Evolutionary conservation across 352 stramenopile species (phyloP).

Genomic region (Thraustochytrium striatum): DNA sequence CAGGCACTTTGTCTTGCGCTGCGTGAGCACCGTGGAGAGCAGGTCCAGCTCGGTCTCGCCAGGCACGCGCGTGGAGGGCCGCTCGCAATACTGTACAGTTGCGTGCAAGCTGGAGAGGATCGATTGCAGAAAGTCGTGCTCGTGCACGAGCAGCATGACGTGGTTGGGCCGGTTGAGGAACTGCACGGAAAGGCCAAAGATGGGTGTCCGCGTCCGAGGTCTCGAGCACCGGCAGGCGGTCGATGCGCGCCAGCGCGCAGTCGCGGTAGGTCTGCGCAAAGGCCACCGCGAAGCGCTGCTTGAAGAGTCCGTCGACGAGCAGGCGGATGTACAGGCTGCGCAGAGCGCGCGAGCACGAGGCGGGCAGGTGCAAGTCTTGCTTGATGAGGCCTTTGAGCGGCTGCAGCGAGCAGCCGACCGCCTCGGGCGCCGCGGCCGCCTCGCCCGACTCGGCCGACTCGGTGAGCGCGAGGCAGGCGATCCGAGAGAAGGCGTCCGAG

Average conservation of each 20-base stretch:
- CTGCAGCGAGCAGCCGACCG: conserved; percentile 11
- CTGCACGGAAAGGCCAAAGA: conserved; percentile 87
- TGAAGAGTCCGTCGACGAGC: conserved; percentile 92
- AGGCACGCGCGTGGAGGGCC: not conserved
- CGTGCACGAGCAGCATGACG: conserved; percentile 34
- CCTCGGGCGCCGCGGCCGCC: not conserved
- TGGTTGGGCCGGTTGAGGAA: conserved; percentile 93
- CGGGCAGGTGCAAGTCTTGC: conserved; percentile 72
- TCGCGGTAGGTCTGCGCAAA: conserved; percentile 88
- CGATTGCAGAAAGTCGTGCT: conserved; percentile 39
- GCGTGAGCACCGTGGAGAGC: conserved; percentile 76
- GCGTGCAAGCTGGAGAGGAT: conserved; percentile 24
- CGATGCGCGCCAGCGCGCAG: conserved; percentile 66
- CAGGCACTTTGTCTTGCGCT: conserved; percentile 88
- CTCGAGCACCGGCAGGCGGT: conserved; percentile 13
- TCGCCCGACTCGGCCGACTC: not conserved
- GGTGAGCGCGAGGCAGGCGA: not conserved
- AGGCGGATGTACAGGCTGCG: conserved; percentile 91
- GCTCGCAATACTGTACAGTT: not conserved
- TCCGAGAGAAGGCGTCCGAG: conserved; percentile 8
- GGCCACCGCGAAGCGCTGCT: conserved; percentile 85
- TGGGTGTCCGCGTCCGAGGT: conserved; percentile 71
- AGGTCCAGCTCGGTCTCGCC: conserved; percentile 65
- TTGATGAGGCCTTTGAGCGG: conserved; percentile 68
- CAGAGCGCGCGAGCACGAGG: conserved; percentile 68